A percentile compares a stretch with the other conserved stretches of the same genome.
Evolutionary conservation across 1,139 yeast species (phyloP).

Genomic region (Blastobotrys elegans): DNA sequence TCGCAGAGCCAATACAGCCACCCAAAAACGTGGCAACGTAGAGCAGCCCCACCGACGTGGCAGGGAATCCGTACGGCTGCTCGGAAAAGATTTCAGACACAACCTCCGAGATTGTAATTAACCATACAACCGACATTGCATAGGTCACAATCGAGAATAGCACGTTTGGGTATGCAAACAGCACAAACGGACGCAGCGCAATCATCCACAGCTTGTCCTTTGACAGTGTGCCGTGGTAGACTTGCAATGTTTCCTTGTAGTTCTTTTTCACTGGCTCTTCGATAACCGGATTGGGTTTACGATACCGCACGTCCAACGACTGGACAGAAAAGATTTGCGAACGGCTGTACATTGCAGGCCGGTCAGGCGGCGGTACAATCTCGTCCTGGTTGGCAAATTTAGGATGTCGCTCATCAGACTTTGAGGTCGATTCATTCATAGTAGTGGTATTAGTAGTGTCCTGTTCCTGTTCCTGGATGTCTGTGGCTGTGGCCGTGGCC

Average conservation of each 20-base stretch:
- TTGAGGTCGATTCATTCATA: conserved; percentile 2
- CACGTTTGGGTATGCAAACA: conserved; percentile 49
- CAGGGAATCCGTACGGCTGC: conserved; percentile 45
- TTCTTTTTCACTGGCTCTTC: conserved; percentile 20
- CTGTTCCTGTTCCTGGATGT: not conserved
- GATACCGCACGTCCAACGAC: conserved; percentile 15
- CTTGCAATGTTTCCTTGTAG: conserved; percentile 24
- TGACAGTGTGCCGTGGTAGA: conserved; percentile 45
- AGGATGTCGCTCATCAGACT: conserved; percentile 17
- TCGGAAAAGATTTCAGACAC: conserved; percentile 47
- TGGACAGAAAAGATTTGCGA: conserved; percentile 10
- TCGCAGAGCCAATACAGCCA: conserved; percentile 52
- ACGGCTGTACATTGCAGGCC: conserved; percentile 10
- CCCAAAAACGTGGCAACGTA: conserved; percentile 57
- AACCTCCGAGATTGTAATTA: conserved; percentile 56
- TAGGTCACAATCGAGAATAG: conserved; percentile 51
- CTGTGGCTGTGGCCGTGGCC: not conserved
- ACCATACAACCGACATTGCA: conserved; percentile 58
- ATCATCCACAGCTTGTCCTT: conserved; percentile 55
- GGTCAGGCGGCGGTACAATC: conserved; percentile 5
- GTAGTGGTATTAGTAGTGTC: conserved; percentile 3
- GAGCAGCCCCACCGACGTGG: conserved; percentile 51
- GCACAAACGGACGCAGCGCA: conserved; percentile 50
- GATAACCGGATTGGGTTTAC: conserved; percentile 12
- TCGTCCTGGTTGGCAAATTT: conserved; percentile 13